Conservation (phyloP, 208 protist species). For the Vickermania ingenoplastis region DNA sequence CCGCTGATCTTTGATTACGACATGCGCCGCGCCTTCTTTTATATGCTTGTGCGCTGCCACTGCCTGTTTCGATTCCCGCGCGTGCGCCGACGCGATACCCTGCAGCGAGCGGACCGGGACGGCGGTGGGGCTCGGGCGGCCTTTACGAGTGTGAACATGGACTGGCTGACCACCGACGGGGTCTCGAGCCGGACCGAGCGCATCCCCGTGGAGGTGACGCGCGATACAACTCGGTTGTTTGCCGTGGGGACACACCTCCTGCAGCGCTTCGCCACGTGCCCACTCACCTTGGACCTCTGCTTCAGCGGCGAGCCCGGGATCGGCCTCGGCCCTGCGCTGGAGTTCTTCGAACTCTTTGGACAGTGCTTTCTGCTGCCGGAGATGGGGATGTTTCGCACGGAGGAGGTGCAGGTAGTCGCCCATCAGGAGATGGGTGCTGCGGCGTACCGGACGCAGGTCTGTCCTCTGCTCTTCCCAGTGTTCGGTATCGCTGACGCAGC, state of each 20-base stretch:
- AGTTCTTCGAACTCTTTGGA: slow-evolving; percentile 65
- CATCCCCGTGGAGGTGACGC: slow-evolving; percentile 24
- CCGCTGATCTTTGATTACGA: slow-evolving; percentile 53
- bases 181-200: background rate
- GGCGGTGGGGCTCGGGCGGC: background rate
- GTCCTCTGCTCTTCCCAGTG: slow-evolving; percentile 18
- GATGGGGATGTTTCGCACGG: slow-evolving; percentile 41
- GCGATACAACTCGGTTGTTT: slow-evolving; percentile 32
- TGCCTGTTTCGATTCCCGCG: slow-evolving; percentile 6
- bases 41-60: slow-evolving; percentile 39
- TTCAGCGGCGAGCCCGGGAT: slow-evolving; percentile 74
- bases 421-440: background rate
- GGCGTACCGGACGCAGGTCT: slow-evolving; percentile 2
- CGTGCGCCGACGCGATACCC: slow-evolving; percentile 1
- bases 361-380: slow-evolving; percentile 23
- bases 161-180: background rate
- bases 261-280: slow-evolving; percentile 37
- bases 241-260: slow-evolving; percentile 23
- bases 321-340: slow-evolving; percentile 65
- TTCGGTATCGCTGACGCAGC: slow-evolving; percentile 18
- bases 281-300: slow-evolving; percentile 50
- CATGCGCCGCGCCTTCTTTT: slow-evolving; percentile 46
- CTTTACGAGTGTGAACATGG: background rate
- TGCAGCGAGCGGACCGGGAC: background rate
- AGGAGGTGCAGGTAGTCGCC: slow-evolving; percentile 17